A percentile compares a stretch with the other conserved stretches of the same genome.
Evolutionary conservation across 2,329 filamentous ascomycete species (phyloP).

Genomic region (Botrytis cinerea): DNA sequence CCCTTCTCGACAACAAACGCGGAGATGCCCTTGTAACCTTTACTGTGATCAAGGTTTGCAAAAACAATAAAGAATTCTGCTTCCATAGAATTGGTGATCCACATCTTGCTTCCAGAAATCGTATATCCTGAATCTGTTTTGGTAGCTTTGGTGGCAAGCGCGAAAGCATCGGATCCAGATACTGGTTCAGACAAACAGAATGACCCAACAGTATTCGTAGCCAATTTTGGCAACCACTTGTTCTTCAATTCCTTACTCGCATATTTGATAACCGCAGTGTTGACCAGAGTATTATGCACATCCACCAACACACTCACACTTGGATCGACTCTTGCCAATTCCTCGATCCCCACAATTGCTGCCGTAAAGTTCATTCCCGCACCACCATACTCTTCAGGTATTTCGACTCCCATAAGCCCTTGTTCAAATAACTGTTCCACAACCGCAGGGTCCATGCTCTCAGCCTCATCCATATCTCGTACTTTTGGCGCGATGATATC

Average conservation of each 20-base stretch:
- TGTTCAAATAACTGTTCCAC: constrained; percentile 97
- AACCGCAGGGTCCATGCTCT: constrained; percentile 84
- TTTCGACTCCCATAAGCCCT: constrained; percentile 95
- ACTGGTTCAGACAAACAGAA: constrained; percentile 93
- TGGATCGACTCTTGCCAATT: constrained; percentile 90
- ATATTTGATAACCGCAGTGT: constrained; percentile 87
- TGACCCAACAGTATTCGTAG: constrained; percentile 85
- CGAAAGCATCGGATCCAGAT: constrained; percentile 94
- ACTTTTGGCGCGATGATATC: constrained; percentile 88
- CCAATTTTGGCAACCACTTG: constrained; percentile 85
- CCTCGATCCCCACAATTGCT: constrained; percentile 95
- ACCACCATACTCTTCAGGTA: constrained; percentile 94
- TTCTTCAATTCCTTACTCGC: constrained; percentile 76
- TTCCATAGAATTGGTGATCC: constrained; percentile 98
- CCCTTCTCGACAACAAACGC: constrained; percentile 94
- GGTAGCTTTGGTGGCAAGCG: constrained; percentile 84
- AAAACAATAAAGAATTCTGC: constrained; percentile 96
- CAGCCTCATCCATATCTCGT: constrained; percentile 96
- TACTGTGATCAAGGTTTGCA: constrained; percentile 87
- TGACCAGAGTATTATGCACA: constrained; percentile 97
- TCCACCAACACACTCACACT: constrained; percentile 94
- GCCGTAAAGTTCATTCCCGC: constrained; percentile 99
- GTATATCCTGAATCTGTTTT: constrained; percentile 82
- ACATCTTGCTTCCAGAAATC: constrained; percentile 96
- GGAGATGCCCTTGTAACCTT: constrained; percentile 95